phyloP scores from a whole-genome alignment of 768 basidiomycete genomes.

The Lyophyllum decastes region DNA sequence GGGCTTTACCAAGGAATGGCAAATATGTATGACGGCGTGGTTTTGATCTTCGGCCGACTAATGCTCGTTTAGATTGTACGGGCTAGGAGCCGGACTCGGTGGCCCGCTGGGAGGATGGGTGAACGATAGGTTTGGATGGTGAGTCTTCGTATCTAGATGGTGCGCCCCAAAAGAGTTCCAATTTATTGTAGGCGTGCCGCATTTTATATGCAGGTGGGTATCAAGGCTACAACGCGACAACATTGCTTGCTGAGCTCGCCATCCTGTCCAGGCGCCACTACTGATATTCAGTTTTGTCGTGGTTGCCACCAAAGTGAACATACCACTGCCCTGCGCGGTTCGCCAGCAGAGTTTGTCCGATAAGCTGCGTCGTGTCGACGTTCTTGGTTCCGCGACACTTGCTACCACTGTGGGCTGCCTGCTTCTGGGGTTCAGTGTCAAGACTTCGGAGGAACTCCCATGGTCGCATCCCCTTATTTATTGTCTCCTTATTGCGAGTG shows the following conservation, averaged over 20 bases:
- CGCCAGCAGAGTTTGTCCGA: constrained; percentile 57
- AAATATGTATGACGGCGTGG: constrained; percentile 61
- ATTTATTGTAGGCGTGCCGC: constrained; percentile 68
- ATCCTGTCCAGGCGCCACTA: constrained; percentile 63
- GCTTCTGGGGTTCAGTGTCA: constrained; percentile 75
- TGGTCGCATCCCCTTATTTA: constrained; percentile 77
- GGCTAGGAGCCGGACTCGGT: constrained; percentile 79
- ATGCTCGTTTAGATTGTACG: constrained; percentile 63
- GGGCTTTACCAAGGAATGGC: constrained; percentile 92
- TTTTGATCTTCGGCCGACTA: not conserved
- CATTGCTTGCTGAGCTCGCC: constrained; percentile 8
- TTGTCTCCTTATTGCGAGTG: constrained; percentile 62
- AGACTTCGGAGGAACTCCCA: constrained; percentile 74
- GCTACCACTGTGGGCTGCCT: constrained; percentile 70
- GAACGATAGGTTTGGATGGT: constrained; percentile 87
- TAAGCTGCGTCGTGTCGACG: constrained; percentile 82
- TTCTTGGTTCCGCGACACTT: constrained; percentile 79
- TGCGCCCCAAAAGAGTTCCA: constrained; percentile 3
- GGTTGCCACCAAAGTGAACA: constrained; percentile 77
- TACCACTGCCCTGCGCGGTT: constrained; percentile 68
- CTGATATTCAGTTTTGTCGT: constrained; percentile 70
- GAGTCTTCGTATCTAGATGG: constrained; percentile 27
- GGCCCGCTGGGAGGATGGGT: constrained; percentile 85
- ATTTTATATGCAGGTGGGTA: constrained; percentile 79
- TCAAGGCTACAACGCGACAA: not conserved